Evolutionary conservation across 805 yeast species (phyloP).

Genomic region (Ogataea angusta): DNA sequence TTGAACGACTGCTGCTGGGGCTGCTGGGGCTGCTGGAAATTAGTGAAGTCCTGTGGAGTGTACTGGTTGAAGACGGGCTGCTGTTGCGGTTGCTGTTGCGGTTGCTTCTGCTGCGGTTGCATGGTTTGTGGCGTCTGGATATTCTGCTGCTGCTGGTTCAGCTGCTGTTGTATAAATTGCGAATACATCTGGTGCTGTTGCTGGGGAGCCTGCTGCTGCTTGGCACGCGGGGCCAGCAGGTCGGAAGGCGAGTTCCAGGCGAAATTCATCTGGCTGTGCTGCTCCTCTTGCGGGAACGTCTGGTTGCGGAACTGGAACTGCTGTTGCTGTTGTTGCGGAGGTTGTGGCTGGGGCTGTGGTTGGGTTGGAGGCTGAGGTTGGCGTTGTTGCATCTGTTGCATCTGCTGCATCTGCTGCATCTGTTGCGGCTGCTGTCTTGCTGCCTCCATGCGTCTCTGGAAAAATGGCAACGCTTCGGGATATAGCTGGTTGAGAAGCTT

Average conservation of each 20-base stretch:
- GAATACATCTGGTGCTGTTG: constrained; percentile 24
- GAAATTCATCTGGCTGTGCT: constrained; percentile 11
- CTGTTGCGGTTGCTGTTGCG: constrained; percentile 16
- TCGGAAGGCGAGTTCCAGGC: constrained; percentile 12
- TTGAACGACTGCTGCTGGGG: constrained; percentile 17
- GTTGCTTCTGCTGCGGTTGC: constrained; percentile 20
- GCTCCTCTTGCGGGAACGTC: constrained; percentile 14
- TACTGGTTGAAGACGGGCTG: constrained; percentile 15
- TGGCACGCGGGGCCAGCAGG: constrained; percentile 2
- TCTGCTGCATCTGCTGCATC: constrained; percentile 7
- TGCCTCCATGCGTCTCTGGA: constrained; percentile 28
- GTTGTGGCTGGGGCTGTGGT: constrained; percentile 10
- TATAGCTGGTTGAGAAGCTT: constrained; percentile 38
- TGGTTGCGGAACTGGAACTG: constrained; percentile 18
- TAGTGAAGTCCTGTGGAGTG: constrained; percentile 4
- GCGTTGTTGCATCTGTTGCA: constrained; percentile 12
- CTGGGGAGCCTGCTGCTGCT: constrained; percentile 26
- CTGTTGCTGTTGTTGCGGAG: constrained; percentile 13
- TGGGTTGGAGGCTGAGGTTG: constrained; percentile 14
- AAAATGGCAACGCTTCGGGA: constrained; percentile 44
- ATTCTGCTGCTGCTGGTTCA: constrained; percentile 9
- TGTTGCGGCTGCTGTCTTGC: constrained; percentile 27
- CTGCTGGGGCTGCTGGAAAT: constrained; percentile 18
- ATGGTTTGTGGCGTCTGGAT: too few relatives aligned
- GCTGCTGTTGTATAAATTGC: constrained; percentile 20